Evolutionary conservation across 495 filamentous ascomycete species (phyloP), one percentile per base, ranked within the genome.

Genomic region (Trypethelium eluteriae): DNA sequence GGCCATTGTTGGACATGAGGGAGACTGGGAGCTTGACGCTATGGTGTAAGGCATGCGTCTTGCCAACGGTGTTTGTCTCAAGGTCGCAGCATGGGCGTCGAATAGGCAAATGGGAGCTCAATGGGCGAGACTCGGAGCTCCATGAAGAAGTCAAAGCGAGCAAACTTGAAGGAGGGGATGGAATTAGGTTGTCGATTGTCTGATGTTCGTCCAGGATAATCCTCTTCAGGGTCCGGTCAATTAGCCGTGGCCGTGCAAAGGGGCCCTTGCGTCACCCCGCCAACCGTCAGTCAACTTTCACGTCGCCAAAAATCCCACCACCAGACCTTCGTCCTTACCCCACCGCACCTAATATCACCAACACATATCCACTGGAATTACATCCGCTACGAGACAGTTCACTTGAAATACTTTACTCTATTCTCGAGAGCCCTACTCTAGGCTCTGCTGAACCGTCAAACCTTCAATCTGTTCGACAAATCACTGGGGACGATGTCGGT

Each of bases 401-500:
- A 59, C 14, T 59, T 36, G 53, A 59, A 7, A 59, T 10, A 7
- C 25, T 7, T 59, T 36, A 36, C 5, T 9, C 10, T 59, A 59
- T 18, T 59, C 34, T 18, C 36, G 53, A 32, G 10, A 36, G 53
- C 4, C 53, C 53, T 59, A 36, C 7, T 14, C 6, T 36, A 36
- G 53, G 53, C 32, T 11, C 53, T 35, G 53, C 32, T 18, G n/a
- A 44, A 44, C 41, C 25, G 25, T 25, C 25, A 25, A 25, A 25
- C 25, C 25, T 25, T 59, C 53, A 35, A 14, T 36, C 7, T 36
- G 18, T 59, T 32, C 3, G 10, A 7, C 7, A 9, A 7, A 14
- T 59, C 53, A 7, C 53, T 18, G 7, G 18, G 4, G 18, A 62
- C 63, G 1, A 74, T 74, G 72, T 69, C 72, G 38, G 63, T 70